Evolutionary conservation across 768 basidiomycete genomes (phyloP), one percentile per base, ranked within the genome.

Genomic region (Phaeotremella skinneri): DNA sequence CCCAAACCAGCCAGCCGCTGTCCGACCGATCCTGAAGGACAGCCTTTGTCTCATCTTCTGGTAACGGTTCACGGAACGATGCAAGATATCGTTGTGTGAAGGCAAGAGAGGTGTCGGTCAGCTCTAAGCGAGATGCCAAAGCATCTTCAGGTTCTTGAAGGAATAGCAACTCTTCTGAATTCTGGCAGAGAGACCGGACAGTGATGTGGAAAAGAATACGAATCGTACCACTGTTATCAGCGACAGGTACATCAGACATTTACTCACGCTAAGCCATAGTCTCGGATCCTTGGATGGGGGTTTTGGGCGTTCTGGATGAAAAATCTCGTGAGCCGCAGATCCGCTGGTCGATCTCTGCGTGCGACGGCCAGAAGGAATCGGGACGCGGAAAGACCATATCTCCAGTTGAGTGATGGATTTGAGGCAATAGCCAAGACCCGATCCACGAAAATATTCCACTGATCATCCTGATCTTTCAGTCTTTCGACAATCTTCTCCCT

Each of bases 1-100:
- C 76, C 90, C 91, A 92, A 2, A 84, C 78, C 52, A 92, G 74
- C 79, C 91, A 92, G 1, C 91, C 91, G 5, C 87, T 88, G 32
- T 80, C 77, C 21, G 88, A 78, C 69, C 89, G 87, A 77, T 94
- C 91, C 45, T 75, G 69, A 27, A 79, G 60, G 16, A 66, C 56
- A 5, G 66, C 64, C 55, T 74, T 37, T 43, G 61, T 54, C n/a
- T 68, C 68, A 30, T 70, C 57, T 41, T 69, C 68, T 6, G 65
- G 60, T 29, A 85, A 65, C 2, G 85, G 84, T 23, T 75, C 67
- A 20, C 88, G 79, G 73, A 86, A 89, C 17, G 80, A 77, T 2
- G 78, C 69, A 55, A 91, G 75, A 65, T 87, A 83, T 29, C 82
- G 73, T 4, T 78, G 70, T 1, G 87, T 87, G 41, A 82, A 82